Conservation (phyloP, 2,329 filamentous ascomycete species). For the Apiospora malaysiana region DNA sequence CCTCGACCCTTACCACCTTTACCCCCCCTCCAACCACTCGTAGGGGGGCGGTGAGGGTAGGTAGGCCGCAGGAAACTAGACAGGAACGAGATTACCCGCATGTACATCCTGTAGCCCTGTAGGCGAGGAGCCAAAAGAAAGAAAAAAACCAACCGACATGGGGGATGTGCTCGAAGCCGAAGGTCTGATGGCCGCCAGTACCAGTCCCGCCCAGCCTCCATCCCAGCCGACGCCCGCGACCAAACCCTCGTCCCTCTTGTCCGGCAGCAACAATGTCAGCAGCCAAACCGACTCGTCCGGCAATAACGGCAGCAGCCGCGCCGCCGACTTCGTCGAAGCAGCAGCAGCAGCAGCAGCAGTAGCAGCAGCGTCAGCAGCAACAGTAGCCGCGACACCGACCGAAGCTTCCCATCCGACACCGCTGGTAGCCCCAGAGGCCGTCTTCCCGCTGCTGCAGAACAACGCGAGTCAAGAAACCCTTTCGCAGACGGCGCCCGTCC, state of each 20-base stretch:
- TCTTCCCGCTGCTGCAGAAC: conserved; percentile 50
- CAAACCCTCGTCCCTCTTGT: neutral
- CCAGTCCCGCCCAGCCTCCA: conserved; percentile 6
- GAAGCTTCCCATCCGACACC: conserved; percentile 10
- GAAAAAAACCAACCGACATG: neutral
- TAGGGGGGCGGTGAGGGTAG: conserved; percentile 2
- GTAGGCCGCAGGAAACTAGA: conserved; percentile 6
- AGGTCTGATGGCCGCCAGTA: conserved; percentile 14
- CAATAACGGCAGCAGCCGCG: conserved; percentile 22
- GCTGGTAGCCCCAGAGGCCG: conserved; percentile 31
- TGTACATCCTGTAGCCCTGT: neutral
- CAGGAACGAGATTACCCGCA: neutral
- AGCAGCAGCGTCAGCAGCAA: neutral
- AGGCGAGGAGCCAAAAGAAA: neutral
- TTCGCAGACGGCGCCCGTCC: conserved; percentile 37
- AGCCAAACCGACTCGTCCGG: conserved; percentile 24
- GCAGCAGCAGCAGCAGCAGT: no score
- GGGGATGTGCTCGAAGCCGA: conserved; percentile 18
- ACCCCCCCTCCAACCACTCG: neutral
- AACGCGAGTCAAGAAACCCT: conserved; percentile 46
- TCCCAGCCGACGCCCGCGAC: neutral
- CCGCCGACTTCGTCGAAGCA: conserved; percentile 17
- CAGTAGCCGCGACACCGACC: neutral
- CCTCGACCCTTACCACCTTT: conserved; percentile 1
- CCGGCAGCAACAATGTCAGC: neutral